Percentiles rank a stretch among this genome's conserved stretches.
phyloP scores from a whole-genome alignment of 805 yeast genomes.

The Suhomyces sp. region DNA sequence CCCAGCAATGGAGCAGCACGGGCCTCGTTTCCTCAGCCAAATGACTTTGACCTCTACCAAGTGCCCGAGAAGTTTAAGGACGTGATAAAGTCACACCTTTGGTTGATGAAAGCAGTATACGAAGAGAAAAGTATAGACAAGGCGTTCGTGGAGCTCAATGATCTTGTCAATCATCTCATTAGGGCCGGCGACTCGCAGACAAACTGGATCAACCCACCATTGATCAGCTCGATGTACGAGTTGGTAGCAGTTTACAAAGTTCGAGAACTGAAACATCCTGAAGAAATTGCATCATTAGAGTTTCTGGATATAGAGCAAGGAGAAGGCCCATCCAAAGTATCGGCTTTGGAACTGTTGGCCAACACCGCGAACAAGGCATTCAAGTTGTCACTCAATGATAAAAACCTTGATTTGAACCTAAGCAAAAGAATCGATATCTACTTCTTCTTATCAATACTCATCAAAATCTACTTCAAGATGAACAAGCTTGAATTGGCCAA shows the following conservation, averaged over 20 bases:
- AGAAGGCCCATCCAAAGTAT: conserved; percentile 11
- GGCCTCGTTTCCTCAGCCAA: conserved; percentile 34
- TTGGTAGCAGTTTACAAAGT: conserved; percentile 41
- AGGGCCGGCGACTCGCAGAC: conserved; percentile 53
- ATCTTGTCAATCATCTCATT: conserved; percentile 45
- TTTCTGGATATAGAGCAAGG: conserved; percentile 17
- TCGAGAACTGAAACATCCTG: conserved; percentile 27
- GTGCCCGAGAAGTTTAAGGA: conserved; percentile 37
- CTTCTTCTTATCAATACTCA: conserved; percentile 66
- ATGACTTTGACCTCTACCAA: conserved; percentile 39
- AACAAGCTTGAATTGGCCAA: conserved; percentile 70
- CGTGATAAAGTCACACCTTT: conserved; percentile 30
- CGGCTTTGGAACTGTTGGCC: conserved; percentile 52
- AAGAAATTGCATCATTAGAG: conserved; percentile 13
- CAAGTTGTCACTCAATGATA: conserved; percentile 74
- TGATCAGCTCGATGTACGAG: conserved; percentile 40
- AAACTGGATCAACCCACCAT: conserved; percentile 49
- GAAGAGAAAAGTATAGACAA: conserved; percentile 29
- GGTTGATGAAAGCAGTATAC: conserved; percentile 34
- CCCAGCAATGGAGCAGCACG: conserved; percentile 33
- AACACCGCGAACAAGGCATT: conserved; percentile 69
- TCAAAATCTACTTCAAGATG: conserved; percentile 65
- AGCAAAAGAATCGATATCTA: conserved; percentile 66
- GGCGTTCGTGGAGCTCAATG: conserved; percentile 35
- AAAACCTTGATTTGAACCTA: conserved; percentile 47